Conservation (phyloP, 768 basidiomycete species). For the Termitomyces sp. region DNA sequence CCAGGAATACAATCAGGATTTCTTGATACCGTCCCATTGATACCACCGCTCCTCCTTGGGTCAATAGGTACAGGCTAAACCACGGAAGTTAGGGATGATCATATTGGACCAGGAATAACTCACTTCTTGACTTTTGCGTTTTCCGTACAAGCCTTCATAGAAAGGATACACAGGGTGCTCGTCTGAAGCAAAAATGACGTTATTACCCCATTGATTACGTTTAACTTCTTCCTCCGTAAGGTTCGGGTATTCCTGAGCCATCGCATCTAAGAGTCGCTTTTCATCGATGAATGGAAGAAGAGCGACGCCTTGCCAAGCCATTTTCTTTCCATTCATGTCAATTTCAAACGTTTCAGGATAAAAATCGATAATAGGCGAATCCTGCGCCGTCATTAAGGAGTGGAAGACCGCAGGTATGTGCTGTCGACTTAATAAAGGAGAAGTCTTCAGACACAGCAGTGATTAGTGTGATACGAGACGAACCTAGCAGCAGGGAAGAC, state of each 20-base stretch:
- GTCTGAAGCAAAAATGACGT: slow-evolving; percentile 78
- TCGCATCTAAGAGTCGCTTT: slow-evolving; percentile 75
- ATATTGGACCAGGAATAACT: slow-evolving; percentile 16
- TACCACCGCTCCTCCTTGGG: slow-evolving; percentile 62
- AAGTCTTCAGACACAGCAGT: slow-evolving; percentile 4
- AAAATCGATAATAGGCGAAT: slow-evolving; percentile 94
- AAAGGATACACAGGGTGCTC: slow-evolving; percentile 84
- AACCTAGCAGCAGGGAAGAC: slow-evolving; percentile 95
- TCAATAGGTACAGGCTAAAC: slow-evolving; percentile 73
- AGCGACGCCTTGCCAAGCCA: slow-evolving; percentile 99
- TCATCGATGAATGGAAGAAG: slow-evolving; percentile 94
- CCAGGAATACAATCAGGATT: slow-evolving; percentile 90
- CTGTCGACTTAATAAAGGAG: slow-evolving; percentile 49
- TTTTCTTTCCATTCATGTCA: slow-evolving; percentile 99
- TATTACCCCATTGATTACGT: slow-evolving; percentile 82
- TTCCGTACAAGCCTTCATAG: slow-evolving; percentile 86
- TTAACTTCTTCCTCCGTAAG: slow-evolving; percentile 78
- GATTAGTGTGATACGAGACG: slow-evolving; percentile 2
- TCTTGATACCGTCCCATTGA: slow-evolving; percentile 74
- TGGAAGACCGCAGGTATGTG: slow-evolving; percentile 90
- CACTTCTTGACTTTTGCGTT: slow-evolving; percentile 78
- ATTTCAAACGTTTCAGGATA: slow-evolving; percentile 90
- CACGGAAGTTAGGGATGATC: slow-evolving; percentile 3
- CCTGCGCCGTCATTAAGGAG: slow-evolving; percentile 75
- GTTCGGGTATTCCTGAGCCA: slow-evolving; percentile 61